phyloP scores from a whole-genome alignment of 192 early-diverging fungal species.

The Gaertneriomyces sp. region DNA sequence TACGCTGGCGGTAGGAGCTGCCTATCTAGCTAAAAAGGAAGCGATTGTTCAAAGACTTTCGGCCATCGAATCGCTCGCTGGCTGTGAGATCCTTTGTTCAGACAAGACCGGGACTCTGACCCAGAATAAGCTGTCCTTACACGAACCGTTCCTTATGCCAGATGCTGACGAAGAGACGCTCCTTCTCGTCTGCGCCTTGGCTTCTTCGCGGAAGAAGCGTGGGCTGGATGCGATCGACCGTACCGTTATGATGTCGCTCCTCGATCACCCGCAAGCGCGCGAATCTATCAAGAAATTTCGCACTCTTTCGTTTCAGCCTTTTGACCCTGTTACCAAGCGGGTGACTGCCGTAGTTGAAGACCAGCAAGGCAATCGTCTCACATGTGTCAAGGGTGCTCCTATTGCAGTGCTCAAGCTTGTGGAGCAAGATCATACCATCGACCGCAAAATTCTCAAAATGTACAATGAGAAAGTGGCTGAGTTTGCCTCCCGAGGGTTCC shows the following conservation, averaged over 20 bases:
- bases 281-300: conserved; percentile 23
- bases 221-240: conserved; percentile 76
- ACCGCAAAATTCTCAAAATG: conserved; percentile 17
- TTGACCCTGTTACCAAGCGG: conserved; percentile 59
- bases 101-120: conserved; percentile 93
- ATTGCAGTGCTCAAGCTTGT: conserved; percentile 68
- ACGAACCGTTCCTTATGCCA: conserved; percentile 19
- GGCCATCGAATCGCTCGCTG: conserved; percentile 92
- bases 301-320: conserved; percentile 15
- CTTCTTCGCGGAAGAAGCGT: conserved; percentile 67
- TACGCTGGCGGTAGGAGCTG: conserved; percentile 85
- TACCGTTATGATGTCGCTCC: conserved; percentile 15
- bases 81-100: conserved; percentile 87
- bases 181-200: conserved; percentile 67
- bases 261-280: conserved; percentile 9
- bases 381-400: conserved; percentile 82
- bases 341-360: conserved; percentile 75
- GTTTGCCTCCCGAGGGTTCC: conserved; percentile 57
- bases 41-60: conserved; percentile 84
- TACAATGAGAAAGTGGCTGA: conserved; percentile 60
- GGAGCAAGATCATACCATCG: conserved; percentile 50
- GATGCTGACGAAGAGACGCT: conserved; percentile 46
- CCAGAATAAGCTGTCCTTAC: conserved; percentile 68
- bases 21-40: conserved; percentile 83
- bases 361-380: conserved; percentile 60